phyloP scores from a whole-genome alignment of 306 rosid species.

The Cicer yamashitae region DNA sequence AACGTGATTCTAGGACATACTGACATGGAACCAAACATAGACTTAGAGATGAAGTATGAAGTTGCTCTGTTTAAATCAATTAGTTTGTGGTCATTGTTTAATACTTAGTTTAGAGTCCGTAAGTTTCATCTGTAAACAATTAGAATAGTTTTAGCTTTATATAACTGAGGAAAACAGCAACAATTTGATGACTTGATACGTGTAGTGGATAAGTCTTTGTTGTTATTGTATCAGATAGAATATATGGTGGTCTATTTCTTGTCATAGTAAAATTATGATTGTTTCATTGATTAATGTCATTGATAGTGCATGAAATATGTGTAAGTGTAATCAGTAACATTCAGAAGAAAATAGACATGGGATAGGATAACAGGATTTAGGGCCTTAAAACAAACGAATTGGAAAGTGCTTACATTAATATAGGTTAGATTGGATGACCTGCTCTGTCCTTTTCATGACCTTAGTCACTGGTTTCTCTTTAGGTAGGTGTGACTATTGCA shows the following conservation, averaged over 20 bases:
- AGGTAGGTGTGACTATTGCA: constrained; percentile 12
- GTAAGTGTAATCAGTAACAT: constrained; percentile 24
- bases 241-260: constrained; percentile 1
- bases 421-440: constrained; percentile 4
- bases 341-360: not conserved
- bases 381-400: constrained; percentile 11
- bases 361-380: constrained; percentile 19
- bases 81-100: constrained; percentile 1
- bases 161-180: not conserved
- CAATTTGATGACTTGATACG: constrained; percentile 1
- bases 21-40: no score
- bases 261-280: not conserved
- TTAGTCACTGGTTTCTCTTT: constrained; percentile 14
- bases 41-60: constrained; percentile 22
- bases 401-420: constrained; percentile 8
- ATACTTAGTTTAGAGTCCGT: constrained; percentile 26
- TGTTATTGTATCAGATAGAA: constrained; percentile 28
- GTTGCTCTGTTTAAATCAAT: constrained; percentile 36
- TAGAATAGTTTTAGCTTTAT: constrained; percentile 23
- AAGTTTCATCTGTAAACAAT: constrained; percentile 29
- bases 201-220: not conserved
- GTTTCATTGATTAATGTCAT: constrained; percentile 2
- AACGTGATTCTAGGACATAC: no score
- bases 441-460: constrained; percentile 21
- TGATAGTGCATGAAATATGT: constrained; percentile 19